Evolutionary conservation across 2,329 filamentous ascomycete genomes (phyloP).

Genomic region (Stemphylium lycopersici): DNA sequence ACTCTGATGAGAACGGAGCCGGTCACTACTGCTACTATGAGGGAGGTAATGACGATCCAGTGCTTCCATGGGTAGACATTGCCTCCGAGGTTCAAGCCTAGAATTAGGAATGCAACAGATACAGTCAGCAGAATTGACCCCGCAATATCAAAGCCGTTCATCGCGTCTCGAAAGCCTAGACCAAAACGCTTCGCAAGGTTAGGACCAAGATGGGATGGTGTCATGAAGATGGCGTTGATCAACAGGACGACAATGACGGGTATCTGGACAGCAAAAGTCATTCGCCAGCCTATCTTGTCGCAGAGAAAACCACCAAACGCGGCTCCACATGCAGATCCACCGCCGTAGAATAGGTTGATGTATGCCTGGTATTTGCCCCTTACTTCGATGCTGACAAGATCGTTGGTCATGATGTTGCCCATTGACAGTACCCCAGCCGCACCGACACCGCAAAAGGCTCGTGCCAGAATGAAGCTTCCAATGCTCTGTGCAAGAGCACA

Average conservation of each 20-base stretch:
- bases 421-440: constrained; percentile 74
- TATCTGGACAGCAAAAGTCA: constrained; percentile 66
- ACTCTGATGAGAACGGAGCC: constrained; percentile 52
- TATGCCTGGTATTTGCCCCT: constrained; percentile 76
- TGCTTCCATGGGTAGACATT: constrained; percentile 60
- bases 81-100: constrained; percentile 60
- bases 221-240: constrained; percentile 52
- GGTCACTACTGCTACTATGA: constrained; percentile 50
- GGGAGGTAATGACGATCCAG: constrained; percentile 56
- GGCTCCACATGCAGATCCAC: constrained; percentile 61
- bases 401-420: constrained; percentile 72
- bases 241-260: constrained; percentile 56
- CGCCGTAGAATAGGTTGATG: constrained; percentile 67
- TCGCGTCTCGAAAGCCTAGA: constrained; percentile 50
- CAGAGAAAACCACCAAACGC: constrained; percentile 73
- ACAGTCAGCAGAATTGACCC: constrained; percentile 56
- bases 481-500: constrained; percentile 72
- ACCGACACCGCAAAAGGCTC: constrained; percentile 74
- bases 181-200: constrained; percentile 51
- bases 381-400: constrained; percentile 74
- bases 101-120: constrained; percentile 56
- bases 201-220: constrained; percentile 54
- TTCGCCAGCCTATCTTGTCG: constrained; percentile 74
- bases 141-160: constrained; percentile 57
- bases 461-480: constrained; percentile 71